Base-by-base conservation (phyloP, 2,329 filamentous ascomycete genomes). In the Trichophyton schoenleinii region DNA sequence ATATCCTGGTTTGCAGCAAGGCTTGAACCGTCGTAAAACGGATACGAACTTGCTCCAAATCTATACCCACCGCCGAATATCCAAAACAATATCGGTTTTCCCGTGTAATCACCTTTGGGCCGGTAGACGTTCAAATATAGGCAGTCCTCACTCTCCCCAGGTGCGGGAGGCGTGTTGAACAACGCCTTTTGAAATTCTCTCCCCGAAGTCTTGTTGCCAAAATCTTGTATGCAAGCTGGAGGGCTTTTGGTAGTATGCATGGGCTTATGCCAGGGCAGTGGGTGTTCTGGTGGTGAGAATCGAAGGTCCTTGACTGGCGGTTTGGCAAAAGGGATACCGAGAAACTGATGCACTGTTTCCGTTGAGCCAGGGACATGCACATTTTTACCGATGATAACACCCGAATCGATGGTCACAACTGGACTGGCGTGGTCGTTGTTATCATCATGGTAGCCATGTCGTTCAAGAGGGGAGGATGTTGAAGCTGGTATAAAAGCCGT, bases 101-200 rank as follows among this genome's bases (percentile, higher is more conserved):
- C 34, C 34, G 25, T 31, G 25, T 18, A 22, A 15, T 36, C 18
- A 18, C 49, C 22, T 9, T 36, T 60, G 5, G 59, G 59, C 20
- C 20, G 57, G 20, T 60, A 57, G 46, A 60, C 48, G 20, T 60
- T 60, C 9, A 60, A 31, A 49, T 53, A 55, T 9, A 60, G n/a
- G 20, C 59, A 60, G 11, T 60, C 59, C 36, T 60, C 59, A 11
- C 58, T 60, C 31, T 48, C 58, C 5, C 36, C 22, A 0, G 41
- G 58, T 1, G 58, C 41, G 11, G 58, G 58, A 34, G 52, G 52
- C 9, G 52, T 55, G 13, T 55, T 55, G 18, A 55, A 55, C 5
- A 55, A 9, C 2, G 31, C 20, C 28, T 18, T 55, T 15, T n/a
- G 25, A 36, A 36, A 55, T n/a, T 55, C 28, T n/a, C 52, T 55